Conservation (phyloP, 257 asterid genomes). For the Solanum chilense region DNA sequence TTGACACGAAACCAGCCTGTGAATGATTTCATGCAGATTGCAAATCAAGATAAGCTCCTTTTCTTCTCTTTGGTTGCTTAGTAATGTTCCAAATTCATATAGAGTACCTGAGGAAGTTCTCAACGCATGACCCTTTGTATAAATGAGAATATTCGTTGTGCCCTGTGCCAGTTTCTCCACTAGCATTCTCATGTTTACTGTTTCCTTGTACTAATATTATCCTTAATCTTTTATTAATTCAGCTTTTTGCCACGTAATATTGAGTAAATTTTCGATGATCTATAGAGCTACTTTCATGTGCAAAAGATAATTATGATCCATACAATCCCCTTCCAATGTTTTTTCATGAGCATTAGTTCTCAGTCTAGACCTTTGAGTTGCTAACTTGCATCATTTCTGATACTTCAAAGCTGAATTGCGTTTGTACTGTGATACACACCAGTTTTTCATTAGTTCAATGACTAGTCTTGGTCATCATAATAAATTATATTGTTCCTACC, state of each 20-base stretch:
- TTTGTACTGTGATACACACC: background rate
- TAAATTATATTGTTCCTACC: background rate
- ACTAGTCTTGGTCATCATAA: background rate
- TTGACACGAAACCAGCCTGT: slow-evolving; percentile 88
- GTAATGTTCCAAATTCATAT: background rate
- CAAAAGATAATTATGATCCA: background rate
- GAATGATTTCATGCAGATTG: slow-evolving; percentile 40
- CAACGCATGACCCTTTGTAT: background rate
- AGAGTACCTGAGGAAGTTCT: background rate
- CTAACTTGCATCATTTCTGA: background rate
- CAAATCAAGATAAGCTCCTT: slow-evolving; percentile 10
- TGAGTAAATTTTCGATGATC: background rate
- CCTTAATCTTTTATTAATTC: background rate
- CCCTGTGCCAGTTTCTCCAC: slow-evolving; percentile 1
- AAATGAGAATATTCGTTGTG: slow-evolving; percentile 7
- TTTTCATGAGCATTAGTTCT: background rate
- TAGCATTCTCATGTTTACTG: background rate
- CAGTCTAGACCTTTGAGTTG: background rate
- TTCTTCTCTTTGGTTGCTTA: background rate
- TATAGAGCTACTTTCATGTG: background rate
- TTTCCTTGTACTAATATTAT: background rate
- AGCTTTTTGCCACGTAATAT: background rate
- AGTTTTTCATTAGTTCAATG: background rate
- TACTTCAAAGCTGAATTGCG: background rate
- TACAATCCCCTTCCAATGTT: background rate